phyloP scores from a whole-genome alignment of 352 stramenopile genomes.

The Globisporangium takayamanum region DNA sequence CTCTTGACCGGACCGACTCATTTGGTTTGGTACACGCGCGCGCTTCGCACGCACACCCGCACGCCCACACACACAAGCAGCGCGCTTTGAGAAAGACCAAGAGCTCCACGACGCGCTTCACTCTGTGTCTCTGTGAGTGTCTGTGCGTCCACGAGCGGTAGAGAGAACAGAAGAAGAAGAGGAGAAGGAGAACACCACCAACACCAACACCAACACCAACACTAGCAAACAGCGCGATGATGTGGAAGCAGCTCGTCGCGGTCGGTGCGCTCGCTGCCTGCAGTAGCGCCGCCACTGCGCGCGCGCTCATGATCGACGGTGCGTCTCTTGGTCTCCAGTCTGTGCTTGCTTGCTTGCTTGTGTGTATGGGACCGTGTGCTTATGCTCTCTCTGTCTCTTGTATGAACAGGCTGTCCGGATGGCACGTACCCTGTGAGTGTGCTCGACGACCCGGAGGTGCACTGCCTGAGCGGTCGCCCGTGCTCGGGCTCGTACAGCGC shows the following conservation, averaged over 20 bases:
- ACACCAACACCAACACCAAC: neutral
- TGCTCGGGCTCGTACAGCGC: conserved; percentile 61
- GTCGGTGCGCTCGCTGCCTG: conserved; percentile 5
- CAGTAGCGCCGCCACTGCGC: neutral
- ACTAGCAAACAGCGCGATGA: neutral
- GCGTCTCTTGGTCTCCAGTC: neutral
- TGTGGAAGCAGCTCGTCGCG: conserved; percentile 13
- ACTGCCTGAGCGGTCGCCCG: conserved; percentile 43
- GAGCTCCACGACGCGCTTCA: neutral
- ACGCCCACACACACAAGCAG: neutral
- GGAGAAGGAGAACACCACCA: neutral
- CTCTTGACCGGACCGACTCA: conserved; percentile 11
- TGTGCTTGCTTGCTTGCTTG: neutral
- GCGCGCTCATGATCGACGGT: conserved; percentile 16
- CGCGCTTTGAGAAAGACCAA: neutral
- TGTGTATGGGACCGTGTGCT: neutral
- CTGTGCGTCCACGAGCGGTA: neutral
- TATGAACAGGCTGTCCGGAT: conserved; percentile 29
- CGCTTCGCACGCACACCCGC: conserved; percentile 4
- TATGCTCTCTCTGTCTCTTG: conserved; percentile 1
- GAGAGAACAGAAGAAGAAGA: neutral
- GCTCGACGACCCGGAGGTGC: conserved; percentile 40
- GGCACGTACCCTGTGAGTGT: conserved; percentile 60
- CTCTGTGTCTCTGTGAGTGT: neutral
- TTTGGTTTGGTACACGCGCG: conserved; percentile 17